A percentile compares a stretch with the other conserved stretches of the same genome.
Conservation (phyloP, 805 yeast species). For the Myxozyma nipponensis region DNA sequence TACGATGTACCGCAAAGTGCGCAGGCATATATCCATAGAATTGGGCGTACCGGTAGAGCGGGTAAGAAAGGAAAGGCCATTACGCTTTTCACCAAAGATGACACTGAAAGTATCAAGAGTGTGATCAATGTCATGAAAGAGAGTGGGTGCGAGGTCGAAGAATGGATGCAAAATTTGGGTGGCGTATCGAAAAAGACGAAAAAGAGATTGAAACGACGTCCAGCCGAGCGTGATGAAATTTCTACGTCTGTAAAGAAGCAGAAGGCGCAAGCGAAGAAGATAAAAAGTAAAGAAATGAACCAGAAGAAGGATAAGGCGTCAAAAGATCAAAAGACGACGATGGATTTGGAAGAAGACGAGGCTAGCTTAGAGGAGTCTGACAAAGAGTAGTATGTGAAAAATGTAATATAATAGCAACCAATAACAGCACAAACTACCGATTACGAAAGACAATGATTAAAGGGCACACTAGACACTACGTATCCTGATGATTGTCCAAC, state of each 20-base stretch:
- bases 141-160: conserved; percentile 65
- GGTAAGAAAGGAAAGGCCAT: conserved; percentile 83
- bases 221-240: conserved; percentile 58
- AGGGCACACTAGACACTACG: too few relatives aligned
- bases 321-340: too few relatives aligned
- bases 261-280: conserved; percentile 6
- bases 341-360: neutral
- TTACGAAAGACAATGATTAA: too few relatives aligned
- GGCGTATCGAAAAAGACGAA: conserved; percentile 61
- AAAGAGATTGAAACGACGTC: conserved; percentile 39
- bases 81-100: conserved; percentile 91
- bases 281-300: conserved; percentile 3
- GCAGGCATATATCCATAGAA: conserved; percentile 93
- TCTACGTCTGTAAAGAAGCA: conserved; percentile 17
- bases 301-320: neutral
- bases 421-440: too few relatives aligned
- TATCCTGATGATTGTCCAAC: too few relatives aligned
- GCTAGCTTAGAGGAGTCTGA: neutral
- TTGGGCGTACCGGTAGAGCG: conserved; percentile 98
- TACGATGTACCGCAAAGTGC: conserved; percentile 94
- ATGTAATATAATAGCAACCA: too few relatives aligned
- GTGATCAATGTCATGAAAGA: conserved; percentile 94
- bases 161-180: conserved; percentile 75
- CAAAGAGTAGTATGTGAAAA: too few relatives aligned
- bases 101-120: conserved; percentile 66